These are phyloP conservation scores for Trichophyton equinum DNA, from an alignment of 2,329 filamentous ascomycete genomes.

Conservation along the genomic window DNA sequence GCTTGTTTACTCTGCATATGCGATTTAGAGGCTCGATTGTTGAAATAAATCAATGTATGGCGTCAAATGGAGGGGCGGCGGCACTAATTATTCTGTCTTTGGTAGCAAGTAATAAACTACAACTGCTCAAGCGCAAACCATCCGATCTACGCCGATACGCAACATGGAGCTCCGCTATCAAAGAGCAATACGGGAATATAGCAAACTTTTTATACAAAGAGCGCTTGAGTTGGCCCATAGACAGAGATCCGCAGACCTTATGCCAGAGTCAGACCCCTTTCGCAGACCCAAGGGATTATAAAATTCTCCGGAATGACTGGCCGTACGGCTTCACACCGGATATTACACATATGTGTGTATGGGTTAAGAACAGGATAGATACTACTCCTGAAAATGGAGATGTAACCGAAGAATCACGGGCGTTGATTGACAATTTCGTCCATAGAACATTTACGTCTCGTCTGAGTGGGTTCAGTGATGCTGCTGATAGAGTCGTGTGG, in stretches of 20 bases:
- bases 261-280: conserved; percentile 40
- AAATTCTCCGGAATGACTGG: conserved; percentile 51
- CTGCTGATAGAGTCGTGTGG: conserved; percentile 43
- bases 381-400: conserved; percentile 37
- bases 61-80: neutral
- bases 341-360: conserved; percentile 46
- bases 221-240: conserved; percentile 41
- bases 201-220: conserved; percentile 44
- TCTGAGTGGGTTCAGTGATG: conserved; percentile 24
- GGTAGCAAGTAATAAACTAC: conserved; percentile 40
- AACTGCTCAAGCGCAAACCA: conserved; percentile 46
- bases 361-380: conserved; percentile 41
- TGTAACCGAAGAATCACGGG: conserved; percentile 39
- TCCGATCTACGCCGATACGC: conserved; percentile 48
- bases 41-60: neutral
- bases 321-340: conserved; percentile 45
- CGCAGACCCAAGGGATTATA: conserved; percentile 41
- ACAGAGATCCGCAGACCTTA: conserved; percentile 15
- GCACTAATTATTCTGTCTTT: neutral
- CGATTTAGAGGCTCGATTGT: neutral
- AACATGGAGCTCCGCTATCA: conserved; percentile 44
- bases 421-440: conserved; percentile 39
- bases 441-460: conserved; percentile 37
- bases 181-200: conserved; percentile 43
- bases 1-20: neutral